Evolutionary conservation across 169 alveolate species (phyloP).

Genomic region (Plasmodium yoelii): DNA sequence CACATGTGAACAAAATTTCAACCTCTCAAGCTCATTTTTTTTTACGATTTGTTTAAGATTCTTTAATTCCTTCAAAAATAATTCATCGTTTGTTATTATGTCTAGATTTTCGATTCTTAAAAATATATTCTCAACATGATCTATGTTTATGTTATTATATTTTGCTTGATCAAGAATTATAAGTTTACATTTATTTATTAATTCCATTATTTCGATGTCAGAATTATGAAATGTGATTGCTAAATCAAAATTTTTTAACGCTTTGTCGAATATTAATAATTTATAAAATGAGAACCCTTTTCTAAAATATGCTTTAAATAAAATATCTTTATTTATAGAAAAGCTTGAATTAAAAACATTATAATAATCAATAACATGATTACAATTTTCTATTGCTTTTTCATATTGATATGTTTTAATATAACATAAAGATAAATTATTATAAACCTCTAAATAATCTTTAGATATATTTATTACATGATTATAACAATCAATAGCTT

Average conservation of each 20-base stretch:
- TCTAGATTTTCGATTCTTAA: slow-evolving; percentile 11
- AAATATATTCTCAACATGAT: not conserved
- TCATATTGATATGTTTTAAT: slow-evolving; percentile 43
- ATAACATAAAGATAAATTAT: slow-evolving; percentile 43
- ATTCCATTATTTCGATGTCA: slow-evolving; percentile 2
- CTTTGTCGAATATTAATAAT: slow-evolving; percentile 4
- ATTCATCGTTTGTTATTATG: slow-evolving; percentile 7
- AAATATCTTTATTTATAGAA: not conserved
- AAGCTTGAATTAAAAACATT: slow-evolving; percentile 5
- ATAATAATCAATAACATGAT: slow-evolving; percentile 35
- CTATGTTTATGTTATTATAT: too few relatives aligned
- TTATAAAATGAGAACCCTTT: slow-evolving; percentile 26
- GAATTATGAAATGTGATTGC: not conserved
- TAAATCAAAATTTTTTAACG: not conserved
- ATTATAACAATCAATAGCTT: slow-evolving; percentile 55
- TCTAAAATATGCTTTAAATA: slow-evolving; percentile 36
- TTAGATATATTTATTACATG: slow-evolving; percentile 29
- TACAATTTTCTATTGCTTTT: slow-evolving; percentile 24
- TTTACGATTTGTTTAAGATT: not conserved
- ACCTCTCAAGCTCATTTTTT: slow-evolving; percentile 1
- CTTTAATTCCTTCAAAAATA: not conserved
- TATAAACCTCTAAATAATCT: slow-evolving; percentile 27
- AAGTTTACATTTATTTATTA: slow-evolving; percentile 5
- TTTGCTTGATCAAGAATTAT: slow-evolving; percentile 13
- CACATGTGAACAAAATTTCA: slow-evolving; percentile 10